phyloP scores from a whole-genome alignment of 352 stramenopile genomes.

The Paralagenidium karlingii region DNA sequence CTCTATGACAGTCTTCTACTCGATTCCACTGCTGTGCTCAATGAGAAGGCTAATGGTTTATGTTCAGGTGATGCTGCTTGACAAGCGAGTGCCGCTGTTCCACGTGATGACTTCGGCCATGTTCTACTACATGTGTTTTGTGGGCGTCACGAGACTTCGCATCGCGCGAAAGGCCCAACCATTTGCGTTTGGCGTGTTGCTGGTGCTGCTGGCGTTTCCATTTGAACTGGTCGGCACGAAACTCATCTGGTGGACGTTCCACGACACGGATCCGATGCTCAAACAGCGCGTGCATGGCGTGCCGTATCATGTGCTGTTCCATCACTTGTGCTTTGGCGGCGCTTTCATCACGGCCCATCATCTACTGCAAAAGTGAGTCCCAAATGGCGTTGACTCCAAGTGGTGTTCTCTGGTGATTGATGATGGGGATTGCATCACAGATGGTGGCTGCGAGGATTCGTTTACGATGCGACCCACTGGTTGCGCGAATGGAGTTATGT shows the following conservation, averaged over 20 bases:
- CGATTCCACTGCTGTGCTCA: not conserved
- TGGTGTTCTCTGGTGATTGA: no score
- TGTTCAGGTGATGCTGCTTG: conserved; percentile 35
- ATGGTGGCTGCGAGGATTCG: conserved; percentile 32
- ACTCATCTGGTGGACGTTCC: conserved; percentile 80
- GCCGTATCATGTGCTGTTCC: conserved; percentile 47
- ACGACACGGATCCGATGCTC: conserved; percentile 67
- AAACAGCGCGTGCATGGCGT: conserved; percentile 44
- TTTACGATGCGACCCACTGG: conserved; percentile 52
- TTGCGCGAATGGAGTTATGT: conserved; percentile 52
- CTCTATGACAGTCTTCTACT: not conserved
- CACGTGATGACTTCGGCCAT: not conserved
- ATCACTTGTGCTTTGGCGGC: conserved; percentile 16
- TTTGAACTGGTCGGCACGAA: conserved; percentile 69
- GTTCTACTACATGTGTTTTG: conserved; percentile 78
- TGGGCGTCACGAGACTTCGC: conserved; percentile 43
- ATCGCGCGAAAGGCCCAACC: conserved; percentile 66
- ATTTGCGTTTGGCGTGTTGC: conserved; percentile 43
- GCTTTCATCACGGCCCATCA: conserved; percentile 32
- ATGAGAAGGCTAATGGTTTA: not conserved
- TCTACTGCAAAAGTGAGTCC: conserved; percentile 31
- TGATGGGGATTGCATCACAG: conserved; percentile 6
- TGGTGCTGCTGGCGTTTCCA: conserved; percentile 42
- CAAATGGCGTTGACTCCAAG: no score
- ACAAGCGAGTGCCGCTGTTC: conserved; percentile 6